A percentile compares a stretch with the other conserved stretches of the same genome.
Evolutionary conservation across 73 alveolate genomes (phyloP).

Genomic region (Paramecium sonneborni): DNA sequence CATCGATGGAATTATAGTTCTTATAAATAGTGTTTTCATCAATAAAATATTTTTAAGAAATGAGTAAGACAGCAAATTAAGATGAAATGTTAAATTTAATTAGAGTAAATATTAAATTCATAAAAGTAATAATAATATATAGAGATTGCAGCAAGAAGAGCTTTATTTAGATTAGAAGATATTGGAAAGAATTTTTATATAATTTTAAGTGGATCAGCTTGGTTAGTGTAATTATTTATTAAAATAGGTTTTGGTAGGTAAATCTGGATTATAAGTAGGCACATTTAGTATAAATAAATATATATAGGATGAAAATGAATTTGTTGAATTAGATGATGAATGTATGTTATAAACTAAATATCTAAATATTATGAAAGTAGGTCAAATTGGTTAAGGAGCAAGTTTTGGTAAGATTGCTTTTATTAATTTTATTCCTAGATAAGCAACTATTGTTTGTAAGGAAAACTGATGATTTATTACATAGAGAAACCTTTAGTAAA

Average conservation of each 20-base stretch:
- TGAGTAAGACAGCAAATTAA: background rate
- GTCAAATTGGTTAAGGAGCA: background rate
- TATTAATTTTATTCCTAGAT: slow-evolving; percentile 34
- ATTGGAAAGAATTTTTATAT: slow-evolving; percentile 53
- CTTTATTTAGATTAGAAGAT: slow-evolving; percentile 25
- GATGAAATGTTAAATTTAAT: background rate
- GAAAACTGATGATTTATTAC: background rate
- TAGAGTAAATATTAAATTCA: background rate
- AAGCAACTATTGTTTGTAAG: slow-evolving; percentile 42
- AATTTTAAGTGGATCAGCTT: slow-evolving; percentile 17
- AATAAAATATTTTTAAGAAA: background rate
- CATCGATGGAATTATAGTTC: background rate
- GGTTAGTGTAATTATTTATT: background rate
- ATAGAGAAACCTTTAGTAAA: slow-evolving; percentile 42
- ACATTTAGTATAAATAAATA: background rate
- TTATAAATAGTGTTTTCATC: background rate
- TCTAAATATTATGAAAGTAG: slow-evolving; percentile 46
- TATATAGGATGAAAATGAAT: slow-evolving; percentile 22
- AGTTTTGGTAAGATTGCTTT: slow-evolving; percentile 55
- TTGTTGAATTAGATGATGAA: background rate
- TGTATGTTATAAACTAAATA: background rate
- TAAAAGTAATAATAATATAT: background rate
- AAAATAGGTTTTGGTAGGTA: slow-evolving; percentile 25
- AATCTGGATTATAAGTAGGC: background rate
- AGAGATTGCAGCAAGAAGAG: slow-evolving; percentile 37